These are phyloP conservation scores for Acarospora socialis DNA, from an alignment of 2,329 filamentous ascomycete species.

Conservation along the genomic window DNA sequence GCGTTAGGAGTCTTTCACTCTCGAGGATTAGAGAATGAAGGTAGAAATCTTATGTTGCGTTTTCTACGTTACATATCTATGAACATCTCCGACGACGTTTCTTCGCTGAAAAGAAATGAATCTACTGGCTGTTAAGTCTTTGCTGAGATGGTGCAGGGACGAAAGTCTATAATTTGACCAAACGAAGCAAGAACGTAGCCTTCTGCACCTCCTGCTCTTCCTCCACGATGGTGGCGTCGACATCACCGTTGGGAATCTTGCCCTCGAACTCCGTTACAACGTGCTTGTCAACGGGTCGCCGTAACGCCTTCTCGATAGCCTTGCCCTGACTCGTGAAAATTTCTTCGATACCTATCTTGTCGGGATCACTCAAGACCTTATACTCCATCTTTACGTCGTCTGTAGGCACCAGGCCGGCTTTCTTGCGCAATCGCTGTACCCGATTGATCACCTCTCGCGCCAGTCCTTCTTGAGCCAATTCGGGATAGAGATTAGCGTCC, in stretches of 20 bases:
- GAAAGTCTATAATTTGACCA: slow-evolving; percentile 52
- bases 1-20: no score
- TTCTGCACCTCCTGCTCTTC: slow-evolving; percentile 80
- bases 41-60: no score
- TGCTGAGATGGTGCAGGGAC: slow-evolving; percentile 1
- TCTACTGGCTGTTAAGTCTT: no score
- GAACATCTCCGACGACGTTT: no score
- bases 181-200: slow-evolving; percentile 61
- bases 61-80: no score
- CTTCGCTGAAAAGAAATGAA: no score
- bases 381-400: slow-evolving; percentile 97
- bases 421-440: slow-evolving; percentile 85
- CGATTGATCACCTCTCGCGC: slow-evolving; percentile 87
- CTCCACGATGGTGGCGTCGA: slow-evolving; percentile 54
- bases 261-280: slow-evolving; percentile 45
- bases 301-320: slow-evolving; percentile 61
- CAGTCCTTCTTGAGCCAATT: slow-evolving; percentile 75
- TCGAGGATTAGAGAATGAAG: no score
- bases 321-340: slow-evolving; percentile 55
- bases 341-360: slow-evolving; percentile 55
- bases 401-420: slow-evolving; percentile 75
- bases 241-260: slow-evolving; percentile 34
- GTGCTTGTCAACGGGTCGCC: slow-evolving; percentile 62
- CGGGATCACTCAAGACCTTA: slow-evolving; percentile 62
- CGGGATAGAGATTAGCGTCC: slow-evolving; percentile 68